phyloP scores from a whole-genome alignment of 768 basidiomycete genomes.

The Tulasnella sp. region DNA sequence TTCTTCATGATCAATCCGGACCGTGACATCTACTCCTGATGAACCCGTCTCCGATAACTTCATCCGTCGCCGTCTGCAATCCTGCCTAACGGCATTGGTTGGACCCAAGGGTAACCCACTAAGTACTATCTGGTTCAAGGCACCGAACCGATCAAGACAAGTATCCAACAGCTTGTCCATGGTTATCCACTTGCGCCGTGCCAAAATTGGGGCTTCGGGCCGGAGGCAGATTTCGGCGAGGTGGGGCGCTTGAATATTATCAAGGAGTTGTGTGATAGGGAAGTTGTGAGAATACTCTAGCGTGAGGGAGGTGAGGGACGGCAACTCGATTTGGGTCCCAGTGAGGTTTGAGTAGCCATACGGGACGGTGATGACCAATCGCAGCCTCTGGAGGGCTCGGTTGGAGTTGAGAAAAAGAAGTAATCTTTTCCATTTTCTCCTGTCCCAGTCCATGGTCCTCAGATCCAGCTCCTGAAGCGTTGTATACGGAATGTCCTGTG shows the following conservation, averaged over 20 bases:
- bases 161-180: not conserved
- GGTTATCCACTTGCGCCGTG: not conserved
- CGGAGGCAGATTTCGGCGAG: not conserved
- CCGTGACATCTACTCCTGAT: not conserved
- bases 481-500: not conserved
- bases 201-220: not conserved
- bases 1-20: not conserved
- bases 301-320: not conserved
- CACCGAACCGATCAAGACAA: not conserved
- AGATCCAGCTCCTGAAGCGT: not conserved
- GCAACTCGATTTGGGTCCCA: not conserved
- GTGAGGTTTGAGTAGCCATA: not conserved
- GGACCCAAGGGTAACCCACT: not conserved
- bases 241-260: not conserved
- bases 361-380: not conserved
- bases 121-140: not conserved
- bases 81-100: not conserved
- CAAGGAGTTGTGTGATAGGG: not conserved
- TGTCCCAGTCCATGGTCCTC: not conserved
- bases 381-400: not conserved
- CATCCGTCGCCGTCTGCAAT: not conserved
- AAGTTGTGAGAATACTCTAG: not conserved
- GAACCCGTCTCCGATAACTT: not conserved
- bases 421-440: not conserved
- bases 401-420: not conserved